Base-by-base conservation (phyloP, 805 yeast genomes). In the Wickerhamiella galacta region DNA sequence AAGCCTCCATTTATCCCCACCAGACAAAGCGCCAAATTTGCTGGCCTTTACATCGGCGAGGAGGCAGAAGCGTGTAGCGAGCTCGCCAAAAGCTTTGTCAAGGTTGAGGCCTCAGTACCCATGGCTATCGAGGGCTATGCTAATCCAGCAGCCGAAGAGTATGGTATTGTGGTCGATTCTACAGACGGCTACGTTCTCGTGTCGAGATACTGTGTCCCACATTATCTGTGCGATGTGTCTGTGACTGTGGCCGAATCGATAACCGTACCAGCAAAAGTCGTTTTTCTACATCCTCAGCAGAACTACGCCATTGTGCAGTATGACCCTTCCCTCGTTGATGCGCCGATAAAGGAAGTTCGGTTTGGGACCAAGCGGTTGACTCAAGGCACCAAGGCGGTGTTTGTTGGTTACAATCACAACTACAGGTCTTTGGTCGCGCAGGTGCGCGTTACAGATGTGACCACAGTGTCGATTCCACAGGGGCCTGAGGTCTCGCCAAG, bases 211-310 rank as follows among this genome's bases (percentile, higher is more conserved):
- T 63, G 68, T 34, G 80, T 83, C 17, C 93, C 94, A 6, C 93
- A 82, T 56, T 93, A 79, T 31, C 53, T 75, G 43, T 63, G 75
- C 43, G 93, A 85, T 52, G 64, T 83, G 16, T 63, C 70, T 30
- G 65, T 85, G 15, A 72, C 85, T 2, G 70, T 85, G 48, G 93
- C 95, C 3, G 94, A 85, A 41, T 76, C 93, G 1, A 69, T 80
- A 16, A 70, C 75, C 41, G 66, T 83, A 10, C 81, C 92, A 0
- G 95, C 76, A 1, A 63, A 71, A 40, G 90, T 83, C 17, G 72
- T 72, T 16, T 85, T 82, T 16, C 16, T 34, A 3, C 36, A 34
- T 17, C 36, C 36, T 6, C 36, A 34, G 19, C 36, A 34, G 16
- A 30, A 30, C 27, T 34, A 26, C 15, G 36, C 36, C n/a, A 25